Evolutionary conservation across 148 eudicot species (phyloP).

Genomic region (Fagopyrum tataricum): DNA sequence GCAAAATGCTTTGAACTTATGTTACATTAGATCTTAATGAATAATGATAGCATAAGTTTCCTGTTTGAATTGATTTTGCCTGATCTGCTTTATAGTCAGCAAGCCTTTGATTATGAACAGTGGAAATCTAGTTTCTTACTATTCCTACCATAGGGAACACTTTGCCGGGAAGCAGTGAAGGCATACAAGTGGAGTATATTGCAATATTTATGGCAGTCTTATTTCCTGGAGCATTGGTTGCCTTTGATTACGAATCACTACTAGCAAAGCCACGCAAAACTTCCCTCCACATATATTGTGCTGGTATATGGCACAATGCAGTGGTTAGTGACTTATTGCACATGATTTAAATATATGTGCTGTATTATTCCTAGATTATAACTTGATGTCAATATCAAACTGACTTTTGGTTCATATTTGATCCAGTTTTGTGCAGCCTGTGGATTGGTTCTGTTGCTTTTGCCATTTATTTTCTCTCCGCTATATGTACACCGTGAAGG

Average conservation of each 20-base stretch:
- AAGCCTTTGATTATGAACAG: not conserved
- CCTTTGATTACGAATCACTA: constrained; percentile 59
- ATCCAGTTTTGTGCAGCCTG: constrained; percentile 79
- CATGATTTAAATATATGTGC: not conserved
- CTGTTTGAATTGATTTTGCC: not conserved
- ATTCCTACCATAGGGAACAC: constrained; percentile 29
- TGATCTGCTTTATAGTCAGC: not conserved
- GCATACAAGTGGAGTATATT: constrained; percentile 70
- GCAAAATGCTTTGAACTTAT: not conserved
- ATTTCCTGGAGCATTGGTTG: constrained; percentile 94
- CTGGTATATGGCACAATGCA: constrained; percentile 98
- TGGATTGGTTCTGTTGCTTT: constrained; percentile 56
- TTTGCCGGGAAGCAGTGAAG: constrained; percentile 68
- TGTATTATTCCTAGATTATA: not conserved
- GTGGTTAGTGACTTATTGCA: constrained; percentile 39
- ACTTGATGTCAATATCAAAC: constrained; percentile 8
- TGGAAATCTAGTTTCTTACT: constrained; percentile 28
- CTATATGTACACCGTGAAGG: constrained; percentile 59
- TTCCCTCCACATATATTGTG: constrained; percentile 86
- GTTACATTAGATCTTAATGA: not conserved
- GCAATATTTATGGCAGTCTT: constrained; percentile 77
- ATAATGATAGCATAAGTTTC: not conserved
- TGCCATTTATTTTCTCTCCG: constrained; percentile 68
- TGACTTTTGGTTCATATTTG: constrained; percentile 20
- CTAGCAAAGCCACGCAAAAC: constrained; percentile 46